phyloP scores from a whole-genome alignment of 805 yeast genomes.

The Wilhelminamyces savonicus region DNA sequence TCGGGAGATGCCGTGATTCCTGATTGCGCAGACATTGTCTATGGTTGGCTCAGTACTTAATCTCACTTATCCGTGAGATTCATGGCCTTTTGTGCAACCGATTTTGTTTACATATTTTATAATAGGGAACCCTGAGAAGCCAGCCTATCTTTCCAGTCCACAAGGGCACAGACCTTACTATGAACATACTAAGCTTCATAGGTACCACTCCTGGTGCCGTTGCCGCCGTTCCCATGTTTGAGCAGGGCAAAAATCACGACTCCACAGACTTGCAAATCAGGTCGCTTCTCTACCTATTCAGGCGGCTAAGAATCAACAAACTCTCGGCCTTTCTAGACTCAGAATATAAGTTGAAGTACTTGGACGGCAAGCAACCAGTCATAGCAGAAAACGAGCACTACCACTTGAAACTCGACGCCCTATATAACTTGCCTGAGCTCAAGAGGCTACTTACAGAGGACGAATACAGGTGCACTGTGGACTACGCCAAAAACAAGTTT shows the following conservation, averaged over 20 bases:
- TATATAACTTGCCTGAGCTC: conserved; percentile 47
- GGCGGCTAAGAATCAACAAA: conserved; percentile 40
- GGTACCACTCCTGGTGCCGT: no score
- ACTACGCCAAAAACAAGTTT: conserved; percentile 62
- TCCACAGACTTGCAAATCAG: conserved; percentile 57
- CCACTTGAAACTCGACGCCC: conserved; percentile 41
- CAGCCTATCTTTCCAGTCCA: no score
- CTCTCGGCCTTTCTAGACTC: conserved; percentile 36
- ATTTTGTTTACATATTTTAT: no score
- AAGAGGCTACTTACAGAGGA: conserved; percentile 39
- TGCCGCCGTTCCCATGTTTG: conserved; percentile 7
- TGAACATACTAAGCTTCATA: no score
- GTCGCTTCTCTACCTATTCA: conserved; percentile 52
- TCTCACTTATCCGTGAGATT: no score
- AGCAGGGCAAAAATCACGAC: conserved; percentile 27
- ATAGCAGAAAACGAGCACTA: conserved; percentile 1
- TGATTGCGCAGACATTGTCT: conserved; percentile 43
- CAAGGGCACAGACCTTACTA: no score
- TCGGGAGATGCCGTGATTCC: conserved; percentile 36
- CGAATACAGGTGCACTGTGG: conserved; percentile 60
- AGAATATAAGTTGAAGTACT: conserved; percentile 10
- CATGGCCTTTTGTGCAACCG: no score
- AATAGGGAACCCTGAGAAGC: no score
- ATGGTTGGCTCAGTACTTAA: no score
- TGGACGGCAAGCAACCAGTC: conserved; percentile 1